These are phyloP conservation scores for Trichoderma afroharzianum DNA, from an alignment of 2,329 filamentous ascomycete genomes.

Conservation along the genomic window DNA sequence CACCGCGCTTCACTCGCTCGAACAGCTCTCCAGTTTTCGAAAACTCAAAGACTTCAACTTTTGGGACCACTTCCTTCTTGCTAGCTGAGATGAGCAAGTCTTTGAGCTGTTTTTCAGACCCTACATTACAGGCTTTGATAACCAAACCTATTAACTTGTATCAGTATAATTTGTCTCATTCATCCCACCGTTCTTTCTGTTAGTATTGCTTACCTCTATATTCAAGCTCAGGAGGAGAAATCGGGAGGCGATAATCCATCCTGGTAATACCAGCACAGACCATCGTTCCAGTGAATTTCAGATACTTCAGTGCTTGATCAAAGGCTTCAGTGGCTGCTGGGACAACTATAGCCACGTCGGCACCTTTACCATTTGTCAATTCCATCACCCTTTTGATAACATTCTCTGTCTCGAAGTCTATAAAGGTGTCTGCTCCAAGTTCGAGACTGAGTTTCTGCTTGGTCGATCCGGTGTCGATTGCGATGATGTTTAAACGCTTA, in stretches of 20 bases:
- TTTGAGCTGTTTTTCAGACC: background rate
- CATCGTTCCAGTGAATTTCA: background rate
- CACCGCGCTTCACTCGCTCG: background rate
- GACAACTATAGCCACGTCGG: background rate
- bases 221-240: background rate
- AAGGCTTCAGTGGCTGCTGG: background rate
- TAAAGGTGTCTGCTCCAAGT: background rate
- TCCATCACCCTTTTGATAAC: background rate
- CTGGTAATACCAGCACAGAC: background rate
- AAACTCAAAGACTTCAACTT: background rate
- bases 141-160: background rate
- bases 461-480: background rate
- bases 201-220: background rate
- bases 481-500: background rate
- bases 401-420: background rate
- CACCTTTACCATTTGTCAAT: background rate
- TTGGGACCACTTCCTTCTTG: background rate
- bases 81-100: background rate
- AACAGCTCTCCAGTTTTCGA: background rate
- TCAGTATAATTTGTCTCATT: background rate
- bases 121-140: background rate
- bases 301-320: background rate
- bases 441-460: background rate
- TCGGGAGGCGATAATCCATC: background rate
- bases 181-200: rapidly evolving